Evolutionary conservation across 2,329 filamentous ascomycete genomes (phyloP).

Genomic region (Pseudocercospora cruenta): DNA sequence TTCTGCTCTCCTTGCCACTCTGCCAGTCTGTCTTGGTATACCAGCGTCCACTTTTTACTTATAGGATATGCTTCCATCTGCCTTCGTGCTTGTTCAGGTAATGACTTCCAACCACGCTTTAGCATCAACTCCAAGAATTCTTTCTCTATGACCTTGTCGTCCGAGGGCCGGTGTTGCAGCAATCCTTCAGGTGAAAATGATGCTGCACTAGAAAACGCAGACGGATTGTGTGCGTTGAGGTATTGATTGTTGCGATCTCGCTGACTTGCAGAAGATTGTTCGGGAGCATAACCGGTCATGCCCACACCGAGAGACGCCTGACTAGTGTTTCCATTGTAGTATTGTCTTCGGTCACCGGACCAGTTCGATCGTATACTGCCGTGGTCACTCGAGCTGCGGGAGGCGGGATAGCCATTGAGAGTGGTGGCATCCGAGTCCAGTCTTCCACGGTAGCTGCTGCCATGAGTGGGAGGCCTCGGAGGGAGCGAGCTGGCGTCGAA

Average conservation of each 20-base stretch:
- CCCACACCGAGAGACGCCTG: slow-evolving; percentile 49
- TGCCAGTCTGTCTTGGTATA: slow-evolving; percentile 90
- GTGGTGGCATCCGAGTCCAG: slow-evolving; percentile 51
- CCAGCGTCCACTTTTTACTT: slow-evolving; percentile 94
- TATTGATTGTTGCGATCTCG: slow-evolving; percentile 31
- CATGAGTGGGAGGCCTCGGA: slow-evolving; percentile 35
- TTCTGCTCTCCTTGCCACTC: slow-evolving; percentile 96
- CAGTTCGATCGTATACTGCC: slow-evolving; percentile 67
- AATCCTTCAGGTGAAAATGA: slow-evolving; percentile 59
- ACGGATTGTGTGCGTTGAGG: slow-evolving; percentile 48
- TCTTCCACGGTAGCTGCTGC: slow-evolving; percentile 24
- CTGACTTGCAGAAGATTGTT: slow-evolving; percentile 40
- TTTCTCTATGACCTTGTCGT: slow-evolving; percentile 83
- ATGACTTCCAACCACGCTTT: slow-evolving; percentile 94
- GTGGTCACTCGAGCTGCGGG: slow-evolving; percentile 54
- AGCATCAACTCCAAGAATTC: slow-evolving; percentile 95
- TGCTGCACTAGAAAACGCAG: slow-evolving; percentile 52
- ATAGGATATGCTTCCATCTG: slow-evolving; percentile 97
- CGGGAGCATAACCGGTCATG: slow-evolving; percentile 1
- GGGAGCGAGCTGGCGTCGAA: slow-evolving; percentile 57
- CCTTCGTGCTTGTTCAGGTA: slow-evolving; percentile 89
- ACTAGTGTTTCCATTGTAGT: slow-evolving; percentile 49
- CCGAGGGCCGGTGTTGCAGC: slow-evolving; percentile 71
- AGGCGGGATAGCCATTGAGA: slow-evolving; percentile 47
- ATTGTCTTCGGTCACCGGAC: slow-evolving; percentile 57